phyloP scores from a whole-genome alignment of 768 basidiomycete species.

The Lentinula sp. region DNA sequence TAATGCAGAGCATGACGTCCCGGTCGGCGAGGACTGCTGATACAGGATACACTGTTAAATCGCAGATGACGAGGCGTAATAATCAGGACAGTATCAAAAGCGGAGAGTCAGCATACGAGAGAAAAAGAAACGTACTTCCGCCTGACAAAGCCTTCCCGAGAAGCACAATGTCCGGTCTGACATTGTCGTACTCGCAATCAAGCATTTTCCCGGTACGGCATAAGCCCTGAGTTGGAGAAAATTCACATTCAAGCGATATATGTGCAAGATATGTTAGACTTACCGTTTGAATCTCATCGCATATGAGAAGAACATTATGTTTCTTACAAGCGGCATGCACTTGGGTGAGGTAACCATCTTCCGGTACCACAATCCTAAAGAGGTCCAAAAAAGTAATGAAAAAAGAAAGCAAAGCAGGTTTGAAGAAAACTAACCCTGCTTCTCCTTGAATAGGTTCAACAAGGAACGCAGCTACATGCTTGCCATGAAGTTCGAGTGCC shows the following conservation, averaged over 20 bases:
- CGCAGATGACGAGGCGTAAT: neutral
- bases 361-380: constrained; percentile 84
- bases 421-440: constrained; percentile 66
- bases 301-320: constrained; percentile 92
- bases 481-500: constrained; percentile 75
- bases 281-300: constrained; percentile 97
- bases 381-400: neutral
- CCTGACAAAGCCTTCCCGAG: constrained; percentile 97
- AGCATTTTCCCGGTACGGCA: constrained; percentile 94
- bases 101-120: neutral
- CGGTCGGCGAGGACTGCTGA: constrained; percentile 89
- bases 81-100: neutral
- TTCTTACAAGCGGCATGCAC: constrained; percentile 83
- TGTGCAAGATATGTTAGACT: constrained; percentile 11
- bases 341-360: constrained; percentile 74
- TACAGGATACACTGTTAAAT: constrained; percentile 78
- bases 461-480: constrained; percentile 86
- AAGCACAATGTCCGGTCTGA: constrained; percentile 87
- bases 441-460: constrained; percentile 99
- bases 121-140: constrained; percentile 53
- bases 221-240: constrained; percentile 51
- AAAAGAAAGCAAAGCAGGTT: neutral
- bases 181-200: constrained; percentile 78
- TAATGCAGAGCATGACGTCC: constrained; percentile 91
- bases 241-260: neutral